phyloP scores from a whole-genome alignment of 2,329 filamentous ascomycete species.

The Paecilomyces fulvus region DNA sequence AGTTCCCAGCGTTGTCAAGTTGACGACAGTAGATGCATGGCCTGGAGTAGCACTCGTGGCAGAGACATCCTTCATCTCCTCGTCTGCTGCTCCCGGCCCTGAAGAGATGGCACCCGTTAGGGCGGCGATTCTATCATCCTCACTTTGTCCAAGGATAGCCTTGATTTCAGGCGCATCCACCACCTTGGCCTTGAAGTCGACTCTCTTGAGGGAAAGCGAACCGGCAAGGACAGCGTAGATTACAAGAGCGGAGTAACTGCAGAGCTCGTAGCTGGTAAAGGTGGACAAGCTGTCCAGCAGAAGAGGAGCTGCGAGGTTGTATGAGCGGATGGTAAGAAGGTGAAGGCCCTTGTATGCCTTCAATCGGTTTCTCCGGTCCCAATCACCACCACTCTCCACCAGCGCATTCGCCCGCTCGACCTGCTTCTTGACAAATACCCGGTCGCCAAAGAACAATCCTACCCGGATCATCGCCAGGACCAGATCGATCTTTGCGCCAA shows the following conservation, averaged over 20 bases:
- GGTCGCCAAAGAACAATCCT: constrained; percentile 93
- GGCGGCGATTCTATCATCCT: constrained; percentile 71
- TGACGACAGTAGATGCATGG: constrained; percentile 64
- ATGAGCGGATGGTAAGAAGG: constrained; percentile 82
- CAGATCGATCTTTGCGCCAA: constrained; percentile 95
- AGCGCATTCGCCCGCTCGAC: constrained; percentile 81
- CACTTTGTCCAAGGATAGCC: constrained; percentile 82
- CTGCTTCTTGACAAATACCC: constrained; percentile 83
- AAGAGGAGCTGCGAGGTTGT: constrained; percentile 80
- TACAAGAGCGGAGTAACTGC: constrained; percentile 89
- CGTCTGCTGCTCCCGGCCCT: constrained; percentile 67
- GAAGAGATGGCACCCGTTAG: constrained; percentile 72
- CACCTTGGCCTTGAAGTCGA: constrained; percentile 98
- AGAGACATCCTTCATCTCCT: constrained; percentile 61
- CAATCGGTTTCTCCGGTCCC: constrained; percentile 94
- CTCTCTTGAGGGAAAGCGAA: constrained; percentile 86
- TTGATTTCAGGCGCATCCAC: constrained; percentile 98
- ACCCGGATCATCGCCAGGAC: constrained; percentile 94
- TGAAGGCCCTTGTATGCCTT: constrained; percentile 98
- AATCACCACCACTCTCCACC: constrained; percentile 92
- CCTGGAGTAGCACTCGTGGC: constrained; percentile 43
- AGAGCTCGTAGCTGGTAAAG: constrained; percentile 97
- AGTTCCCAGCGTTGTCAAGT: constrained; percentile 73
- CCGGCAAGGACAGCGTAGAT: constrained; percentile 93
- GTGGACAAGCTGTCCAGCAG: constrained; percentile 95